A percentile compares a stretch with the other conserved stretches of the same genome.
Conservation (phyloP, 257 asterid genomes). For the Plantago ovata region DNA sequence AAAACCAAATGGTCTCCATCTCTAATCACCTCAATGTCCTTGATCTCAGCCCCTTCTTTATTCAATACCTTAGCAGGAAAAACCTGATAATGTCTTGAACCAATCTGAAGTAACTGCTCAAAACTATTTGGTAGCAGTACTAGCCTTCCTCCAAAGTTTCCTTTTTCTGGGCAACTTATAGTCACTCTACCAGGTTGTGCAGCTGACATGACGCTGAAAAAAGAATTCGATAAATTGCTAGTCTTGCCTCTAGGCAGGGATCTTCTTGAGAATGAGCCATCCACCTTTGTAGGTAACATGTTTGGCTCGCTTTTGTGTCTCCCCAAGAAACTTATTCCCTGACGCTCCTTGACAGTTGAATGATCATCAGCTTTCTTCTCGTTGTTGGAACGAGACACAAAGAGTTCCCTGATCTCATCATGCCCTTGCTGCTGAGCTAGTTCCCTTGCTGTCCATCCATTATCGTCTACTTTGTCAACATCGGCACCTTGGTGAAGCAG, state of each 20-base stretch:
- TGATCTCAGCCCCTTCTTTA: conserved; percentile 50
- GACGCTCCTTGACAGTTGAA: conserved; percentile 20
- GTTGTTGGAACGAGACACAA: conserved; percentile 20
- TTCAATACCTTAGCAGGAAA: conserved; percentile 31
- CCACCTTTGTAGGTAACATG: conserved; percentile 17
- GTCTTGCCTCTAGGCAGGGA: conserved; percentile 36
- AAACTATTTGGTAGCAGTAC: conserved; percentile 47
- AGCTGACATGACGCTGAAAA: conserved; percentile 66
- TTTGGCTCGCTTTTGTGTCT: conserved; percentile 41
- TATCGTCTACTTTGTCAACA: conserved; percentile 25
- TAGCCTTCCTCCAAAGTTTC: conserved; percentile 39
- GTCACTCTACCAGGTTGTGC: conserved; percentile 38
- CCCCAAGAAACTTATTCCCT: conserved; percentile 41
- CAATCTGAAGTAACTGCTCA: conserved; percentile 45
- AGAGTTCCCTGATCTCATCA: conserved; percentile 39
- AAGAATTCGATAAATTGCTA: conserved; percentile 44
- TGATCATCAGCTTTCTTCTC: conserved; percentile 6
- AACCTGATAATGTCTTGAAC: conserved; percentile 40
- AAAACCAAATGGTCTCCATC: conserved; percentile 69
- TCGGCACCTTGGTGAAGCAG: conserved; percentile 40
- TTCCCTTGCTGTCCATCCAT: conserved; percentile 43
- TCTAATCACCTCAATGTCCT: conserved; percentile 43
- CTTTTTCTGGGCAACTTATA: conserved; percentile 56
- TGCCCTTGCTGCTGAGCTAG: conserved; percentile 58
- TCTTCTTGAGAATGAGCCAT: conserved; percentile 8